phyloP scores from a whole-genome alignment of 2,329 filamentous ascomycete species.

The Penicillium sp. region DNA sequence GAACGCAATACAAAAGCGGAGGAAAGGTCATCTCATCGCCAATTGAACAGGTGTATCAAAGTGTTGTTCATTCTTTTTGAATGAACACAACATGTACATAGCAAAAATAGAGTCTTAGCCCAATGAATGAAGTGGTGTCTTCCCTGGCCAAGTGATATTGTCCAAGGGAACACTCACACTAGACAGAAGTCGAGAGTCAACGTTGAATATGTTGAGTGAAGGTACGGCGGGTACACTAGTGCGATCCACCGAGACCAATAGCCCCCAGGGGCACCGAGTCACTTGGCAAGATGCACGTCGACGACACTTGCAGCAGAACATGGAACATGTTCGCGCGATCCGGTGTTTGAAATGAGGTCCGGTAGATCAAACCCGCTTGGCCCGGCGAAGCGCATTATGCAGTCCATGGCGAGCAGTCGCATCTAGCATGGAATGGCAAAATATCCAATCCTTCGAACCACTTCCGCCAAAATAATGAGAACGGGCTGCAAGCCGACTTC shows the following conservation, averaged over 20 bases:
- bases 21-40: background rate
- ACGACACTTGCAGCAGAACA: background rate
- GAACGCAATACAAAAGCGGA: background rate
- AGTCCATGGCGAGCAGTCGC: background rate
- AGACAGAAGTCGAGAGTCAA: background rate
- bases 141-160: background rate
- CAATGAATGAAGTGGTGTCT: background rate
- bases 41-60: background rate
- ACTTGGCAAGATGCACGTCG: background rate
- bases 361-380: background rate
- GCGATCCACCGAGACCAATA: background rate
- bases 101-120: background rate
- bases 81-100: background rate
- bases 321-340: background rate
- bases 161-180: background rate
- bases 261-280: background rate
- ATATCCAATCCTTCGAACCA: background rate
- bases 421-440: background rate
- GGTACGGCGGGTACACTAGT: background rate
- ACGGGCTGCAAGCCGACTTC: background rate
- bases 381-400: background rate
- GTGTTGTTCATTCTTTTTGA: background rate
- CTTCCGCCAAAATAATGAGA: background rate
- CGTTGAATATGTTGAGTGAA: background rate
- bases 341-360: background rate